Conservation (phyloP, 192 early-diverging fungal species). For the Funneliformis mosseae region DNA sequence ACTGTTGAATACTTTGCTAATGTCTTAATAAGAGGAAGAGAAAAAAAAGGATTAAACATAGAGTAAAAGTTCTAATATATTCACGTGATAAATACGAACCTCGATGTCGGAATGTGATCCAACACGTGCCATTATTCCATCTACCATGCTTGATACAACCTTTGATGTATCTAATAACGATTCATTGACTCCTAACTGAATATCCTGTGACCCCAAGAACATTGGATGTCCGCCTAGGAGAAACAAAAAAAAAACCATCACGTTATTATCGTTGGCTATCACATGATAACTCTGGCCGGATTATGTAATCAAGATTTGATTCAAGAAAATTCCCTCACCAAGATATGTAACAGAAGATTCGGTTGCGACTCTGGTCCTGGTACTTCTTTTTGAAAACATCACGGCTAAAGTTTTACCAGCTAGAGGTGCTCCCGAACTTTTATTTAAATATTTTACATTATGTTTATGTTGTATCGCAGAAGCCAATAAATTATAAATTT, state of each 20-base stretch:
- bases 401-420: slow-evolving; percentile 87
- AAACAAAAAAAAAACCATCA: neutral
- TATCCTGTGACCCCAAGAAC: slow-evolving; percentile 94
- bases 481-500: slow-evolving; percentile 77
- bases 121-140: slow-evolving; percentile 93
- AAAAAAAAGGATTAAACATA: neutral
- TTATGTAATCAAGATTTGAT: too few relatives aligned
- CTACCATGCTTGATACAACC: slow-evolving; percentile 96
- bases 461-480: slow-evolving; percentile 82
- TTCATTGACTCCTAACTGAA: slow-evolving; percentile 96
- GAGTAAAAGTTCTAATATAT: neutral
- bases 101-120: slow-evolving; percentile 88
- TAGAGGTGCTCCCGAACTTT: slow-evolving; percentile 57
- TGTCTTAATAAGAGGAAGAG: slow-evolving; percentile 48
- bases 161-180: slow-evolving; percentile 85
- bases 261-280: neutral
- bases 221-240: slow-evolving; percentile 86
- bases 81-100: slow-evolving; percentile 38
- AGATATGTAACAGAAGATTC: slow-evolving; percentile 90
- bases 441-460: slow-evolving; percentile 61
- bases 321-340: slow-evolving; percentile 42
- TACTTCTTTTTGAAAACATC: slow-evolving; percentile 94
- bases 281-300: neutral
- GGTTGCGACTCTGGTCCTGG: slow-evolving; percentile 93
- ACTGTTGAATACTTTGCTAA: slow-evolving; percentile 86